Base-by-base conservation (phyloP, 1,284 basidiomycete genomes). In the Austroboletus novae-zelandiae region DNA sequence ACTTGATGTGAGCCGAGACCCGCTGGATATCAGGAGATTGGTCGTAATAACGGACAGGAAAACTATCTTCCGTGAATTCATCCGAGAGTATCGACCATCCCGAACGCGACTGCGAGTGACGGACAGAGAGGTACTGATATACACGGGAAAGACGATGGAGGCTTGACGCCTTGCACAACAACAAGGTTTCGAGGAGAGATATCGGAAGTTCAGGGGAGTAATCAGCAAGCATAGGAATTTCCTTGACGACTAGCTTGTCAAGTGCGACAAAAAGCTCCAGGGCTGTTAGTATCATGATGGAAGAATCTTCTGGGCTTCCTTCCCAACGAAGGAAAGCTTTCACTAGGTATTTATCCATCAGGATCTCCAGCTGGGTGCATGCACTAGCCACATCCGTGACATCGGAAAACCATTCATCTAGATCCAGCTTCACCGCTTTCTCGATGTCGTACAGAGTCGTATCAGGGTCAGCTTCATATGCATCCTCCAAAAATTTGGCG, bases 381-480 rank as follows among this genome's bases (percentile, higher is more conserved):
- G 40, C 40, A 10, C 30, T 15, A 9, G 29, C 25, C 4, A 46
- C 44, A 41, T 50, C 25, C 11, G 39, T 40, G 23, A 40, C 39
- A 25, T 14, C 3, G 20, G 20, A 15, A 8, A 40, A 25, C 39
- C 39, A 40, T 25, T 40, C 20, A 15, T 40, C 39, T 25, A 40
- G 23, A 8, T 25, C 39, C 18, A 5, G 39, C 39, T 40, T 20
- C 39, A 40, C 39, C 11, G 9, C 14, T 14, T 25, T 13, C 39
- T 40, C 39, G 10, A 25, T 40, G 7, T 74, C 71, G 15, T 55
- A 57, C 0, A 72, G 58, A 2, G 62, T 59, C n/a, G 65, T 5
- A 37, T 52, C 45, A 2, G 57, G 18, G 13, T 67, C 52, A 2
- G 45, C 31, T 8, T 10, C 9, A 32, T 45, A 55, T 4, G 47